Evolutionary conservation across 345 rosid genomes (phyloP), one percentile per base, ranked within the genome.

Genomic region (Brassica incana): DNA sequence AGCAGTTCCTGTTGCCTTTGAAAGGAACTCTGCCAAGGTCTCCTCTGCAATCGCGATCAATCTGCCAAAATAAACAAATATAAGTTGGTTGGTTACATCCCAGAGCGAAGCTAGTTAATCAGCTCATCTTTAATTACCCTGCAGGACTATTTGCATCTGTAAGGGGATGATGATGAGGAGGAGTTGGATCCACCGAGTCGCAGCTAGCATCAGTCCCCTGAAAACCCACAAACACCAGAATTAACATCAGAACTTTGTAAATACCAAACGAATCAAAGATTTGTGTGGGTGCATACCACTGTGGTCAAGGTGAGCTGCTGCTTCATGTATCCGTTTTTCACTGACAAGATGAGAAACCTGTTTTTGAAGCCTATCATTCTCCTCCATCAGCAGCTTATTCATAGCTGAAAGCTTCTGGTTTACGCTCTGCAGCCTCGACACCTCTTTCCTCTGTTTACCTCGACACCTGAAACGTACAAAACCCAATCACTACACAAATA

Each of bases 1-100:
- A 92, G 97, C 98, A 86, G 98, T 96, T 93, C 99, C 99, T 73
- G 97, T 96, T 90, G 99, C 99, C 97, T 96, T 96, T 79, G 98
- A 92, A 82, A 96, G 99, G 97, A 96, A 96, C 94, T 93, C 97
- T 87, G 98, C 88, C 92, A 96, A 90, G 76, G 99, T 92, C 92
- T 93, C 98, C 92, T 96, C 97, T 3, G 99, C 99, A 72, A 96
- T 92, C 29, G 98, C 90, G 79, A 96, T 97, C 87, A 96, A 94
- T 85, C 99, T 96, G 30, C 60, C 60, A 86, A 78, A 78, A 65
- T 23, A 33, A 36, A 23, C 32, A 59, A 36, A 36, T 36, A 27
- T 20, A 6, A 18, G 58, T 14, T 50, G 15, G 43, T 29, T 29
- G 40, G 6, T 69, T 5, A 38, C n/a, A 69, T 7, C 30, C 50